A percentile compares a stretch with the other conserved stretches of the same genome.
These are phyloP conservation scores for Daldinia vernicosa DNA, from an alignment of 495 filamentous ascomycete species.

Conservation along the genomic window DNA sequence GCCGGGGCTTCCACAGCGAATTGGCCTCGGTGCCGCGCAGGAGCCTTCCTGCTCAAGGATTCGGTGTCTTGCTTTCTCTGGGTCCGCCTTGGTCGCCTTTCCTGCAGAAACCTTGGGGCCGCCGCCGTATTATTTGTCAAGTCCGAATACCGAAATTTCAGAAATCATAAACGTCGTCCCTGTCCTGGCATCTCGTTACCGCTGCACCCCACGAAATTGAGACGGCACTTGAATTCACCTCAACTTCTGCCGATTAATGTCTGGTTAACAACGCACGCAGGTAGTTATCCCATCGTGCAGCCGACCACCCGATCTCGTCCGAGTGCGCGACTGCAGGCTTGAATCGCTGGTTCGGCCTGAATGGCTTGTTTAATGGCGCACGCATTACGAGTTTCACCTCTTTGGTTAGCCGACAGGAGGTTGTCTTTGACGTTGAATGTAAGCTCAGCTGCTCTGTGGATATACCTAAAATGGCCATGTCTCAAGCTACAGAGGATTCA, in stretches of 20 bases:
- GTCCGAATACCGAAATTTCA: slow-evolving; percentile 23
- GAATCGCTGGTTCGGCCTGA: slow-evolving; percentile 45
- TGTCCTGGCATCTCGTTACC: slow-evolving; percentile 33
- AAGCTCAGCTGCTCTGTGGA: slow-evolving; percentile 44
- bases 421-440: slow-evolving; percentile 42
- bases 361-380: slow-evolving; percentile 53
- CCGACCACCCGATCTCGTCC: slow-evolving; percentile 36
- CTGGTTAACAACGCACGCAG: slow-evolving; percentile 50
- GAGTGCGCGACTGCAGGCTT: slow-evolving; percentile 40
- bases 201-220: slow-evolving; percentile 39
- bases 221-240: slow-evolving; percentile 20
- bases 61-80: slow-evolving; percentile 66
- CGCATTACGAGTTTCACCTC: slow-evolving; percentile 45
- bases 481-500: slow-evolving; percentile 44
- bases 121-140: slow-evolving; percentile 21
- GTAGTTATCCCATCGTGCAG: slow-evolving; percentile 25
- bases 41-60: slow-evolving; percentile 59
- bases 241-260: slow-evolving; percentile 33
- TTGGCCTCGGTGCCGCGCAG: slow-evolving; percentile 61
- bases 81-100: slow-evolving; percentile 49
- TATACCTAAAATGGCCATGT: slow-evolving; percentile 44
- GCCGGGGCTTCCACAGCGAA: slow-evolving; percentile 68
- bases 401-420: slow-evolving; percentile 10
- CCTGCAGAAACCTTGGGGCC: slow-evolving; percentile 37
- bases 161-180: slow-evolving; percentile 29